These are phyloP conservation scores for Orobanche coerulescens DNA, from an alignment of 257 asterid species.

Conservation along the genomic window DNA sequence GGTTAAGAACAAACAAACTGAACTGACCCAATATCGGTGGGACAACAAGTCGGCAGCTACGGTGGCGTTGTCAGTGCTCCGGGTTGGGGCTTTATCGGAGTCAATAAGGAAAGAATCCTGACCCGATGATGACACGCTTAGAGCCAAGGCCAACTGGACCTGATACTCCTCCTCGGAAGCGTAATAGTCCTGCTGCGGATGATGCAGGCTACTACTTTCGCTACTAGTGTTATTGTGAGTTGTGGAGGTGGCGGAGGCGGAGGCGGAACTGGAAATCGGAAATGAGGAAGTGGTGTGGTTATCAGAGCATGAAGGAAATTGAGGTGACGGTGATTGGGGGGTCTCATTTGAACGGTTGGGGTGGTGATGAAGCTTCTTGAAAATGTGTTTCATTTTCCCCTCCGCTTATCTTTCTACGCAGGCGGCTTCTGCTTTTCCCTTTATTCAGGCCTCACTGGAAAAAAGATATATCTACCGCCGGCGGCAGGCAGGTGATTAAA, in stretches of 20 bases:
- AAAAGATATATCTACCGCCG: too few relatives aligned
- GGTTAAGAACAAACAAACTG: constrained; percentile 17
- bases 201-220: constrained; percentile 33
- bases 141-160: constrained; percentile 88
- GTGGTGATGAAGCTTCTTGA: constrained; percentile 93
- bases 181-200: constrained; percentile 61
- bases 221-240: constrained; percentile 11
- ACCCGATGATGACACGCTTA: constrained; percentile 81
- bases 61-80: constrained; percentile 37
- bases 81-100: constrained; percentile 38
- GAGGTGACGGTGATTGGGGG: constrained; percentile 39
- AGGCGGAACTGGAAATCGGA: constrained; percentile 22
- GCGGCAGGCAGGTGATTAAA: too few relatives aligned
- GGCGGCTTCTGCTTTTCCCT: background rate
- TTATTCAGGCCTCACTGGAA: too few relatives aligned
- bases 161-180: constrained; percentile 93
- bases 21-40: constrained; percentile 85
- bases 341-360: constrained; percentile 90
- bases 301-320: constrained; percentile 34
- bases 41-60: constrained; percentile 82
- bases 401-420: constrained; percentile 9
- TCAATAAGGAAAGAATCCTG: constrained; percentile 36
- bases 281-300: constrained; percentile 28
- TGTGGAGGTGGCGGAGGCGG: constrained; percentile 27
- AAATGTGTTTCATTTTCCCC: constrained; percentile 77